phyloP scores from a whole-genome alignment of 139 green algal species.

The Diplosphaera chodatii region DNA sequence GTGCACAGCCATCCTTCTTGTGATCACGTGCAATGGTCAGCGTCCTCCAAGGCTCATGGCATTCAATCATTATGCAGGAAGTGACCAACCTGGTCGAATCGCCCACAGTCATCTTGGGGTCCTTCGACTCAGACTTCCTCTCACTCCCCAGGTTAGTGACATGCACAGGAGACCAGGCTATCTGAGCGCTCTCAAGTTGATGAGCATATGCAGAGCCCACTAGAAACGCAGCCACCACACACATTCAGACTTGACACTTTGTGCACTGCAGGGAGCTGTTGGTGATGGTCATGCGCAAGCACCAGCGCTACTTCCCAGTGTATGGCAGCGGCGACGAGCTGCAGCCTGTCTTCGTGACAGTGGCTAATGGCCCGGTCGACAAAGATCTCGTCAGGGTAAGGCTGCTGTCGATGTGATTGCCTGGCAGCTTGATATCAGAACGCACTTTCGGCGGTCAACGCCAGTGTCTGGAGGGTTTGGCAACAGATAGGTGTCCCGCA shows the following conservation, averaged over 20 bases:
- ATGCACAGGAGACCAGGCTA: not conserved
- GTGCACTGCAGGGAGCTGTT: conserved; percentile 89
- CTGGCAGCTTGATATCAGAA: not conserved
- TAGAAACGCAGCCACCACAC: too few species aligned
- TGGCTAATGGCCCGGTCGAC: conserved; percentile 89
- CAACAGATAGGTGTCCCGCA: too few species aligned
- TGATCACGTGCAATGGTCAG: too few species aligned
- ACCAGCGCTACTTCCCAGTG: conserved; percentile 99
- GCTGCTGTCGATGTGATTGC: too few species aligned
- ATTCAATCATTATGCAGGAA: conserved; percentile 32
- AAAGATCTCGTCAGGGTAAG: conserved; percentile 41
- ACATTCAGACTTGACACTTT: too few species aligned
- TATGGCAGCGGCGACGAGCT: conserved; percentile 50
- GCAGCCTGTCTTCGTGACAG: conserved; percentile 86
- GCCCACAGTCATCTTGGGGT: conserved; percentile 73
- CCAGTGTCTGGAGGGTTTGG: too few species aligned
- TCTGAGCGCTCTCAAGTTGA: not conserved
- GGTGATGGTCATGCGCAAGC: conserved; percentile 98
- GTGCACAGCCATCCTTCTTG: too few species aligned
- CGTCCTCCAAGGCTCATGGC: too few species aligned
- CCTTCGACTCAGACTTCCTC: conserved; percentile 81
- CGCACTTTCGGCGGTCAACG: too few species aligned
- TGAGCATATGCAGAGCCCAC: too few species aligned
- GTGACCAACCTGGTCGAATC: conserved; percentile 88
- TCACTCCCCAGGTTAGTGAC: conserved; percentile 63